These are phyloP conservation scores for Ligustrum vulgare DNA, from an alignment of 257 asterid species.

Conservation along the genomic window DNA sequence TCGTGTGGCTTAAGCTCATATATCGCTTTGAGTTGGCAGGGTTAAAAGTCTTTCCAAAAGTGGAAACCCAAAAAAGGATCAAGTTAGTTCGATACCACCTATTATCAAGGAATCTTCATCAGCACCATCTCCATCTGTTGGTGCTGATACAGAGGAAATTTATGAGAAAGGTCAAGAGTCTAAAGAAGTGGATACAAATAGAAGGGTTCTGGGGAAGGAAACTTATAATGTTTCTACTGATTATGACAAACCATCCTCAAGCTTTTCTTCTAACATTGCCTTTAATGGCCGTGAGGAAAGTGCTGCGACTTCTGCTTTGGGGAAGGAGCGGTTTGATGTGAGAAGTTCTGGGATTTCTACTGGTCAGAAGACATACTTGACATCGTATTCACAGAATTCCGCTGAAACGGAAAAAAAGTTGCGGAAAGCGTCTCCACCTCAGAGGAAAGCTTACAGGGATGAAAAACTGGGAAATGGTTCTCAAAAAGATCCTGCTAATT, in stretches of 20 bases:
- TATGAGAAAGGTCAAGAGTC: conserved; percentile 59
- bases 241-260: conserved; percentile 49
- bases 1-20: conserved; percentile 23
- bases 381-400: conserved; percentile 46
- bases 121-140: conserved; percentile 46
- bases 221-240: conserved; percentile 44
- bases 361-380: conserved; percentile 52
- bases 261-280: conserved; percentile 43
- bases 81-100: conserved; percentile 51
- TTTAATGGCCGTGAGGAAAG: conserved; percentile 59
- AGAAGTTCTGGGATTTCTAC: conserved; percentile 48
- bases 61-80: conserved; percentile 81
- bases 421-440: conserved; percentile 77
- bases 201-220: conserved; percentile 62
- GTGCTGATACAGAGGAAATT: conserved; percentile 59
- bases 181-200: conserved; percentile 49
- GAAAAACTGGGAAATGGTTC: conserved; percentile 54
- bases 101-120: conserved; percentile 58
- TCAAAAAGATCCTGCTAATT: conserved; percentile 48
- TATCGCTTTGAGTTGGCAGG: conserved; percentile 44
- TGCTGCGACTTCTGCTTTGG: conserved; percentile 38
- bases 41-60: conserved; percentile 92
- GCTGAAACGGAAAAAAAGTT: conserved; percentile 64
- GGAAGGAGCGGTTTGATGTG: conserved; percentile 48
- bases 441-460: conserved; percentile 60